Conservation (phyloP, 768 basidiomycete genomes). For the Tricholoma flavovirens region DNA sequence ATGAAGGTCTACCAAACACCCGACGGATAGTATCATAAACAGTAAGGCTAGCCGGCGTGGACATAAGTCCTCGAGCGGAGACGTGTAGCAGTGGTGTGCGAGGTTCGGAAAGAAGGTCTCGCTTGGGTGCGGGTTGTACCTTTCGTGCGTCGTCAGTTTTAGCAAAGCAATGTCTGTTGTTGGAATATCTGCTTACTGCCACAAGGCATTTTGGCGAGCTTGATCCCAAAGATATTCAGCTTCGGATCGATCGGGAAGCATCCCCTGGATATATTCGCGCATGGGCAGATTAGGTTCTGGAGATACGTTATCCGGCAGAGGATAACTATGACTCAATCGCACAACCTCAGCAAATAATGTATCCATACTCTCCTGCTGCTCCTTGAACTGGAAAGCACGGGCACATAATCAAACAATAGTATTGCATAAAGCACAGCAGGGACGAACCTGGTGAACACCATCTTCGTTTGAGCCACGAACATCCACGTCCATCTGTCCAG, state of each 20-base stretch:
- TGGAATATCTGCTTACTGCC: constrained; percentile 42
- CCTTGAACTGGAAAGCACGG: constrained; percentile 1
- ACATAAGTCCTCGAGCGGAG: constrained; percentile 44
- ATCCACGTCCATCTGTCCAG: constrained; percentile 18
- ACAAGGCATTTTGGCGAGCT: constrained; percentile 56
- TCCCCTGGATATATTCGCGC: constrained; percentile 49
- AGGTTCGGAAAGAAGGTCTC: constrained; percentile 62
- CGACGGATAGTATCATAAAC: constrained; percentile 67
- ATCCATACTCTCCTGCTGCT: constrained; percentile 20
- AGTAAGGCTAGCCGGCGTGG: constrained; percentile 60
- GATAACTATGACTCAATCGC: constrained; percentile 54
- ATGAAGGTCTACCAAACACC: constrained; percentile 56
- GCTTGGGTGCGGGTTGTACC: constrained; percentile 62
- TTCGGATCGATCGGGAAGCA: constrained; percentile 50
- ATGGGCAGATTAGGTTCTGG: constrained; percentile 48
- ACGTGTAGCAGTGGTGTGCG: constrained; percentile 58
- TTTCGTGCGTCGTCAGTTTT: constrained; percentile 13
- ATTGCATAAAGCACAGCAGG: not conserved
- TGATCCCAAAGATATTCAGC: constrained; percentile 61
- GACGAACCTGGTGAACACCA: not conserved
- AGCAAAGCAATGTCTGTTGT: not conserved
- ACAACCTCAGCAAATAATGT: constrained; percentile 36
- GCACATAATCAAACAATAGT: not conserved
- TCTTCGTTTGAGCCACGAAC: constrained; percentile 23
- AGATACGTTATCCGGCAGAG: constrained; percentile 39